phyloP scores from a whole-genome alignment of 1,139 yeast species.

The Groenewaldozyma auringiensis region DNA sequence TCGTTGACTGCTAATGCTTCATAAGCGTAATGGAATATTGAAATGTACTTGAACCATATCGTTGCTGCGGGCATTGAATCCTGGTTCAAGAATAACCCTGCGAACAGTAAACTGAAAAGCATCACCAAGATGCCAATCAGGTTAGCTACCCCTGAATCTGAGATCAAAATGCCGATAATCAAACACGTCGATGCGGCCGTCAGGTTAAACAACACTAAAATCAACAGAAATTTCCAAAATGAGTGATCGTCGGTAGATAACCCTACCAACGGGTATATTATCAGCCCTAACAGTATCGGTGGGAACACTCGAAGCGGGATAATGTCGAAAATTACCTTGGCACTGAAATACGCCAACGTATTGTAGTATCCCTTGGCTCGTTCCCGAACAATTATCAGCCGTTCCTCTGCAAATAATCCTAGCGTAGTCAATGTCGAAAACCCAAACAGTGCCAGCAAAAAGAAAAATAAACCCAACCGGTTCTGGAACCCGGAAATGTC shows the following conservation, averaged over 20 bases:
- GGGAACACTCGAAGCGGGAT: constrained; percentile 86
- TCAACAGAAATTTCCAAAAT: constrained; percentile 61
- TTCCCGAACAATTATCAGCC: constrained; percentile 84
- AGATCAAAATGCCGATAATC: constrained; percentile 75
- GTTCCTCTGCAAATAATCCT: constrained; percentile 78
- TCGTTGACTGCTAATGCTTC: constrained; percentile 90
- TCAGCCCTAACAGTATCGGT: constrained; percentile 72
- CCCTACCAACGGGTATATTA: constrained; percentile 89
- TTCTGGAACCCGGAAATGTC: constrained; percentile 96
- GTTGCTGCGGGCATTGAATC: constrained; percentile 65
- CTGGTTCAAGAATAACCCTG: constrained; percentile 85
- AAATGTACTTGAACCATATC: constrained; percentile 73
- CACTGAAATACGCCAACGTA: constrained; percentile 74
- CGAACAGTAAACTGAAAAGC: constrained; percentile 78
- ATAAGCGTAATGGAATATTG: constrained; percentile 92
- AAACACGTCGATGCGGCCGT: constrained; percentile 81
- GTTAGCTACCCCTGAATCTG: constrained; percentile 91
- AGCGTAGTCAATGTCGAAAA: constrained; percentile 88
- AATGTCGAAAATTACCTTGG: constrained; percentile 84
- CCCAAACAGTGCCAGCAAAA: constrained; percentile 83
- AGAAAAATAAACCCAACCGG: constrained; percentile 86
- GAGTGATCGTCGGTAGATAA: constrained; percentile 70
- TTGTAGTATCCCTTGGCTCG: constrained; percentile 90
- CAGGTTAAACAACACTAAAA: constrained; percentile 73
- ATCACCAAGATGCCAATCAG: constrained; percentile 78